These are phyloP conservation scores for Pyronema omphalodes DNA, from an alignment of 495 filamentous ascomycete species.

Conservation along the genomic window DNA sequence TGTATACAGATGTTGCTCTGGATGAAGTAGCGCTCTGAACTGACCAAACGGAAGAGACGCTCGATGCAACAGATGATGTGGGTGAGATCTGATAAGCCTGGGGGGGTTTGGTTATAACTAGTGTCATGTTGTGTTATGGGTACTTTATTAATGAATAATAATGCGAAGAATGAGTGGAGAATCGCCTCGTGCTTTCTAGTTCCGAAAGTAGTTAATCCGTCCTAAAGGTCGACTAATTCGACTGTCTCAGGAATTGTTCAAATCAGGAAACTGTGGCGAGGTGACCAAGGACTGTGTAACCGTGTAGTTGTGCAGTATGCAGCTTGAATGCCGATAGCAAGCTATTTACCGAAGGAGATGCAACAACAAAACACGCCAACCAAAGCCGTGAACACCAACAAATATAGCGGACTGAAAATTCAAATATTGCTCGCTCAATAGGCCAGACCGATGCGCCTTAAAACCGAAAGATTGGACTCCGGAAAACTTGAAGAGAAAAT, in stretches of 20 bases:
- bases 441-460: no score
- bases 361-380: no score
- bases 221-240: conserved; percentile 23
- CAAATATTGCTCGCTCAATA: no score
- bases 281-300: not conserved
- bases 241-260: conserved; percentile 25
- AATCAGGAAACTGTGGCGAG: conserved; percentile 1
- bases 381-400: no score
- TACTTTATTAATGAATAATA: conserved; percentile 1
- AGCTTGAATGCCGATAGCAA: no score
- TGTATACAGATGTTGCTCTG: conserved; percentile 32
- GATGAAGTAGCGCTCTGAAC: conserved; percentile 45
- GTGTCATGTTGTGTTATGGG: conserved; percentile 19
- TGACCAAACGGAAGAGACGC: conserved; percentile 46
- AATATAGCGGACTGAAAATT: no score
- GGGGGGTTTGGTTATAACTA: conserved; percentile 8
- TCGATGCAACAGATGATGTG: conserved; percentile 17
- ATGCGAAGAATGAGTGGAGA: conserved; percentile 27
- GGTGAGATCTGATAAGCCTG: conserved; percentile 15
- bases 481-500: no score
- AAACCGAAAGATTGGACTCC: no score
- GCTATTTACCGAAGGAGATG: no score
- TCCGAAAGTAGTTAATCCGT: conserved; percentile 22
- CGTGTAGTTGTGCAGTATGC: no score
- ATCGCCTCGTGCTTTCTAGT: conserved; percentile 4